phyloP scores from a whole-genome alignment of 2,329 filamentous ascomycete genomes.

The Alternaria brassicicola region DNA sequence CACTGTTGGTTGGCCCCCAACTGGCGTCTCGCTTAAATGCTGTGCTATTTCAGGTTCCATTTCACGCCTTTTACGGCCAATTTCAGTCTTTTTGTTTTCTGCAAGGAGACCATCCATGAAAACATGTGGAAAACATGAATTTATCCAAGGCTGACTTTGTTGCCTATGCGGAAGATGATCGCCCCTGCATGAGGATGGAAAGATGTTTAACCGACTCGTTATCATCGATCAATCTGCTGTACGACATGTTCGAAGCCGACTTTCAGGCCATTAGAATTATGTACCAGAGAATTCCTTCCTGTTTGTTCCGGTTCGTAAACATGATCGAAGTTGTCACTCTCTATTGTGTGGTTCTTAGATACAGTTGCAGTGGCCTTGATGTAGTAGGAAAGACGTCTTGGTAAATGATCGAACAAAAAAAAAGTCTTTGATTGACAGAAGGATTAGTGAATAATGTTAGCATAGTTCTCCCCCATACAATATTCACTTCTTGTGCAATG shows the following conservation, averaged over 20 bases:
- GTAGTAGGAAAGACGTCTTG: no score
- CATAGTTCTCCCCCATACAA: no score
- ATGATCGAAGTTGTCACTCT: no score
- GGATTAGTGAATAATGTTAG: no score
- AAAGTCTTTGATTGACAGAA: no score
- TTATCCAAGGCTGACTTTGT: not conserved
- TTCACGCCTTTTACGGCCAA: conserved; percentile 1
- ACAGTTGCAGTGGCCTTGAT: no score
- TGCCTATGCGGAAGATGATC: not conserved
- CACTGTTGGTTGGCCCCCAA: conserved; percentile 9
- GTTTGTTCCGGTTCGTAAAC: no score
- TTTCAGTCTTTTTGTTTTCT: not conserved
- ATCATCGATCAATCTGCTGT: not conserved
- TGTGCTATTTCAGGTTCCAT: conserved; percentile 13
- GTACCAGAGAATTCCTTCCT: not conserved
- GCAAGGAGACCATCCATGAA: not conserved
- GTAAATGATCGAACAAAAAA: no score
- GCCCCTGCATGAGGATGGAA: not conserved
- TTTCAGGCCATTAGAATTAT: not conserved
- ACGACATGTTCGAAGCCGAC: not conserved
- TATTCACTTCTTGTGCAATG: no score
- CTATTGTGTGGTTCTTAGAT: no score
- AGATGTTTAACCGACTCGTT: not conserved
- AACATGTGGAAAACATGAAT: not conserved
- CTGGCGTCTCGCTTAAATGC: conserved; percentile 13